A percentile compares a stretch with the other conserved stretches of the same genome.
Conservation (phyloP, 805 yeast genomes). For the Saccharomyces cerevisiae region DNA sequence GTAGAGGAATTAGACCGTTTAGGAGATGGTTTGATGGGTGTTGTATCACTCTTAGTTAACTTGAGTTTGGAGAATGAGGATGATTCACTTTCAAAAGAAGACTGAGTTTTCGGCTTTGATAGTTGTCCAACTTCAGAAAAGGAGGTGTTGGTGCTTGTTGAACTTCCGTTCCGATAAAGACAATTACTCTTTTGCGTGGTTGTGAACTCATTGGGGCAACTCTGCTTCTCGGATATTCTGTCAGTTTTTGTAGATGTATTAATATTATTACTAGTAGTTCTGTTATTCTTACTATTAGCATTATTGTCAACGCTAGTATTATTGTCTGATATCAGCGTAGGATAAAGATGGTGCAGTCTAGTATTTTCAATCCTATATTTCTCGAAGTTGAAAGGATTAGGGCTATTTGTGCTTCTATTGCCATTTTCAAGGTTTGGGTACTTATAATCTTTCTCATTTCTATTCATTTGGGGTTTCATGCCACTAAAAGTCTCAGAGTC, state of each 20-base stretch:
- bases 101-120: slow-evolving; percentile 16
- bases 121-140: slow-evolving; percentile 9
- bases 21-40: not conserved
- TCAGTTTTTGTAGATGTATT: not conserved
- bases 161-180: slow-evolving; percentile 9
- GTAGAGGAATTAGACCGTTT: not conserved
- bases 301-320: not conserved
- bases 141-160: slow-evolving; percentile 10
- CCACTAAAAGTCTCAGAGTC: slow-evolving; percentile 6
- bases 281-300: not conserved
- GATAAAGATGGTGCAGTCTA: slow-evolving; percentile 1
- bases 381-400: slow-evolving; percentile 11
- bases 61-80: slow-evolving; percentile 4
- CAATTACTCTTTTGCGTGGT: not conserved
- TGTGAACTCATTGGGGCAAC: not conserved
- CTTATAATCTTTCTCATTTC: not conserved
- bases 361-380: slow-evolving; percentile 12
- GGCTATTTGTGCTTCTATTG: not conserved
- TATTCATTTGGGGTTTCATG: not conserved
- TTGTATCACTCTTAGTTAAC: not conserved
- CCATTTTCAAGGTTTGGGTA: not conserved
- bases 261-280: not conserved
- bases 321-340: not conserved
- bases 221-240: not conserved
- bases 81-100: slow-evolving; percentile 17